Evolutionary conservation across 2,329 filamentous ascomycete genomes (phyloP).

Genomic region (Elsinoe perseae): DNA sequence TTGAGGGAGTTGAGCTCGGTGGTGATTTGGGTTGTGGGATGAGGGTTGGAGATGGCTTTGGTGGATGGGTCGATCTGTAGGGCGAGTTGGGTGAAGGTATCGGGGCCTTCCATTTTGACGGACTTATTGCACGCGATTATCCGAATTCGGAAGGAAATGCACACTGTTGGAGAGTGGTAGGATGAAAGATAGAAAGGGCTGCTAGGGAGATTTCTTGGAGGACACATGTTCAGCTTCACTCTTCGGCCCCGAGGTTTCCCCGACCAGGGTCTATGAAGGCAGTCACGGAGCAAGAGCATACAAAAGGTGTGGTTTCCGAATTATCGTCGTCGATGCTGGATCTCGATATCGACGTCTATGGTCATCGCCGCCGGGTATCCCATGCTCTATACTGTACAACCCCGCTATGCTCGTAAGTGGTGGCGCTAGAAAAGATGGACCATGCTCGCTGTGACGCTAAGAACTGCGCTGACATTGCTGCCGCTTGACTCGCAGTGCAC

Average conservation of each 20-base stretch:
- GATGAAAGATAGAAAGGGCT: too few relatives aligned
- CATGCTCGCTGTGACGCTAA: conserved; percentile 5
- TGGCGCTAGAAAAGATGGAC: background rate
- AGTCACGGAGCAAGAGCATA: background rate
- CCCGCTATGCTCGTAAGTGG: conserved; percentile 7
- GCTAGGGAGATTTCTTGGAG: background rate
- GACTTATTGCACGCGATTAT: too few relatives aligned
- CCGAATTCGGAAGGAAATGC: background rate
- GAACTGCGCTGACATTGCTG: background rate
- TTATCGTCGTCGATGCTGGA: conserved; percentile 7
- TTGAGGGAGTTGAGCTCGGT: conserved; percentile 63
- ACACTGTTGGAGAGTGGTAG: background rate
- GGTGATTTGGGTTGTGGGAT: conserved; percentile 31
- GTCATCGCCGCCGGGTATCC: conserved; percentile 7
- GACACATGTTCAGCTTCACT: conserved; percentile 12
- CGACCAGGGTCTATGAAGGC: background rate
- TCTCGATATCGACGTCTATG: conserved; percentile 1
- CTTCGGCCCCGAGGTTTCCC: conserved; percentile 9
- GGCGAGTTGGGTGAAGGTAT: conserved; percentile 75
- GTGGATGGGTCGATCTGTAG: conserved; percentile 72
- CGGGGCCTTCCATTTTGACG: conserved; percentile 30
- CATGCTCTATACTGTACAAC: conserved; percentile 9
- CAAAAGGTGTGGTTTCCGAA: background rate
- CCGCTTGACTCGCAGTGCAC: too few relatives aligned
- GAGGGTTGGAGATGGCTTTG: conserved; percentile 58